Base-by-base conservation (phyloP, 2,329 filamentous ascomycete species). In the Leptographium radiaticola region DNA sequence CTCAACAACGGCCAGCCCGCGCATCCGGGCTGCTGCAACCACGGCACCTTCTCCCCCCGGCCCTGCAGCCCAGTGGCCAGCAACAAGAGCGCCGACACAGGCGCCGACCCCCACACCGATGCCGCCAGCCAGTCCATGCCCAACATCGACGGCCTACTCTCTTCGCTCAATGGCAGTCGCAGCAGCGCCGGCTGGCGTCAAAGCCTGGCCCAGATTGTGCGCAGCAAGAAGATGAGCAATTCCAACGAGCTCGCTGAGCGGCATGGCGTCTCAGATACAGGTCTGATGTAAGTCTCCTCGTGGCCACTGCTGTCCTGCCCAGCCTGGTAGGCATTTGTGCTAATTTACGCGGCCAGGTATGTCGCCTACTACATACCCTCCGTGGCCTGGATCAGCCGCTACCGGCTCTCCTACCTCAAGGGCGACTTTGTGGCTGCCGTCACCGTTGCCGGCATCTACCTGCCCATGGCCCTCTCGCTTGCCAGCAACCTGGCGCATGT, bases 381-480 rank as follows among this genome's bases (percentile, higher is more conserved):
- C 57, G 72, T 95, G 59, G 89, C 85, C 59, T 98, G 93, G 93
- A 84, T 95, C 58, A 76, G 75, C 52, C 88, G 95, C 69, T 98
- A 98, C 69, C 81, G 79, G 61, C 83, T 81, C 77, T 79, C 81
- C 4, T 95, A 87, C 68, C 68, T 97, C 49, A 81, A 84, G 61
- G 93, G 93, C 49, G 93, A 98, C 67, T 71, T 97, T 18, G 75
- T 95, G 15, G 86, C 91, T 10, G 90, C 91, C 49, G 67, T 97
- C 58, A 97, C 93, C n/a, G 85, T 98, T 72, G 88, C 91, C n/a
- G 95, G 90, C 31, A 93, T 98, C 71, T 98, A 98, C 67, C 86
- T 98, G 40, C 93, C 93, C 51, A 96, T 98, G 90, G 86, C 89
- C 0, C 78, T 98, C 15, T 97, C 93, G 0, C 85, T 94, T 59